These are phyloP conservation scores for Aphanoascus verrucosus DNA, from an alignment of 2,329 filamentous ascomycete species.

Conservation along the genomic window DNA sequence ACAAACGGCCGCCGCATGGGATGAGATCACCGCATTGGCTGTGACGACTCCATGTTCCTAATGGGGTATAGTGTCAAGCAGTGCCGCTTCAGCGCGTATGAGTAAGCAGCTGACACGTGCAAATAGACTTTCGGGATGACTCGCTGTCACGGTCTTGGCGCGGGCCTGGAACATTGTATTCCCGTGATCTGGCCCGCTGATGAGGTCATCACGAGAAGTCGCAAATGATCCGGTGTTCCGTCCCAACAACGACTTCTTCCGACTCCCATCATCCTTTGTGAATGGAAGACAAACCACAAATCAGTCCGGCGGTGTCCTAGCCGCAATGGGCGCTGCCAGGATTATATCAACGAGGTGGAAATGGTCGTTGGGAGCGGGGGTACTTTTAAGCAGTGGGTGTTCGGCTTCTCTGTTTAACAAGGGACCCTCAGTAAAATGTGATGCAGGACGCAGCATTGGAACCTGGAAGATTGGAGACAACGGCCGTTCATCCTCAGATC, in stretches of 20 bases:
- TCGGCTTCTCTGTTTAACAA: constrained; percentile 17
- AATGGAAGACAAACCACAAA: not conserved
- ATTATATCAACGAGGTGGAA: constrained; percentile 28
- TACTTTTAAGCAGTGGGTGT: constrained; percentile 21
- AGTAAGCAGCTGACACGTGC: not conserved
- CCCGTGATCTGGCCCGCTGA: not conserved
- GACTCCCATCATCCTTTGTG: constrained; percentile 3
- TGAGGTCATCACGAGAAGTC: not conserved
- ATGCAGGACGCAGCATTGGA: constrained; percentile 14
- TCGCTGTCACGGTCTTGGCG: too few species aligned
- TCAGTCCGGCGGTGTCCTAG: constrained; percentile 18
- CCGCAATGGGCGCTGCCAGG: constrained; percentile 29
- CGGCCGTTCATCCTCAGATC: not conserved
- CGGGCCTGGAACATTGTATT: too few species aligned
- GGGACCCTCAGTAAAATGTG: constrained; percentile 10
- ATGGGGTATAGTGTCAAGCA: not conserved
- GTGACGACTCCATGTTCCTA: not conserved
- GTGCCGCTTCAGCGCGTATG: not conserved
- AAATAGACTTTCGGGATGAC: too few species aligned
- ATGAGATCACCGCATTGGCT: constrained; percentile 6
- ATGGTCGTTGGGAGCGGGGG: constrained; percentile 26
- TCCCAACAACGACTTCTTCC: not conserved
- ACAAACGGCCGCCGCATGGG: not conserved
- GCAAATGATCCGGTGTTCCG: too few species aligned
- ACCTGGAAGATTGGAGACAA: constrained; percentile 8